Base-by-base conservation (phyloP, 2,329 filamentous ascomycete genomes). In the Calycina herbarum region DNA sequence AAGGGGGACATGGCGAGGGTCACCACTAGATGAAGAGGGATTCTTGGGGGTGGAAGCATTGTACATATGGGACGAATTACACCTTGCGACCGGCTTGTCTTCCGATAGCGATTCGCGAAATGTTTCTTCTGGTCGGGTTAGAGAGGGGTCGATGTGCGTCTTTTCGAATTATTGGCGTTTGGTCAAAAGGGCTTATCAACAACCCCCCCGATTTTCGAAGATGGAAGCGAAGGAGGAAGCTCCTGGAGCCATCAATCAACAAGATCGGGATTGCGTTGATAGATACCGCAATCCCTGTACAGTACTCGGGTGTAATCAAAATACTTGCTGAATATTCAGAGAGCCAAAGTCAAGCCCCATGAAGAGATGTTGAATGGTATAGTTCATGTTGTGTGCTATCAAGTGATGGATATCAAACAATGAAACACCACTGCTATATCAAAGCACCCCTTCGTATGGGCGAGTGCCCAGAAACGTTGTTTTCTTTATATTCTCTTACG, bases 11-110 rank as follows among this genome's bases (percentile, higher is more conserved):
- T 70, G 82, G 80, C 68, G 82, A 86, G 64, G 82, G 75, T 65
- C 86, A 88, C 76, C 86, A 89, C 78, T 89, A 80, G 80, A 70
- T 73, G 64, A 20, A 59, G 68, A 24, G 48, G 35, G 62, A 66
- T 56, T 58, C 65, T 67, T 42, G 59, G 59, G 54, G 58, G 31
- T 59, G 11, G 45, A 24, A 35, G 51, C 31, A 66, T 58, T 78
- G 77, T 80, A 81, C 74, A 80, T 80, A 80, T 76, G 71, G 67
- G 70, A 67, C 59, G 54, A 72, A 69, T 67, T 61, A 4, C 54
- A 67, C 27, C 29, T 57, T 27, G 56, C 56, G 29, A 35, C 20
- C 48, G 48, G 20, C 48, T 11, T 54, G 48, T 54, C 20, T 54
- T 54, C 48, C 20, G 24, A 54, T 27, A 24, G 20, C 48, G 20